Base-by-base conservation (phyloP, 805 yeast genomes). In the Candida coquimbonensis region DNA sequence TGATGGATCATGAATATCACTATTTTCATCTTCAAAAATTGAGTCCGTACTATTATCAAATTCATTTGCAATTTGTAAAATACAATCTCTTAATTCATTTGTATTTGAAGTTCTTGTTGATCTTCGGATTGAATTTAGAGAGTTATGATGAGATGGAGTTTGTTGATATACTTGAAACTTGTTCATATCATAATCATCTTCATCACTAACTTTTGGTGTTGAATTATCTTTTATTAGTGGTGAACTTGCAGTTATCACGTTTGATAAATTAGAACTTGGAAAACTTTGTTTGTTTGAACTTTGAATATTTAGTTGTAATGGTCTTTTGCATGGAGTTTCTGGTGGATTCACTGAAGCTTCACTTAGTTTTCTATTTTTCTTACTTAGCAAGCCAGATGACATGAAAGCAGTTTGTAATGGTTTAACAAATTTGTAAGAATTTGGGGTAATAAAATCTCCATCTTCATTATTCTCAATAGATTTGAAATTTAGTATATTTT, bases 401-500 rank as follows among this genome's bases (percentile, higher is more conserved):
- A 78, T 73, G 63, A 87, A 87, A 14, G 93, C 96, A 0, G 90
- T 82, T 60, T 87, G 95, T 36, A 87, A 70, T 3, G 96, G 96
- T 59, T 83, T 85, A 21, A 85, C 93, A 40, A 79, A 77, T 51
- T 79, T 76, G 63, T 82, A 86, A 14, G 75, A 69, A 36, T 73
- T 78, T 1, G 84, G 81, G 0, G 82, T 74, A 32, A 63, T 55
- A 46, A 67, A 68, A n/a, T 60, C 61, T 4, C 35, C 49, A 6
- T 50, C 53, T 3, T 36, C 43, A n/a, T 37, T 36, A 11, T 26
- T 36, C 6, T 46, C 48, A 3, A 37, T 16, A 17, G 40, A 27
- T 40, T 49, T 53, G 24, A 50, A 9, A 25, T 41, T 49, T 8
- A 49, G 12, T 4, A 52, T 26, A 3, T 42, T 39, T 32, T 50